Conservation (phyloP, 2,329 filamentous ascomycete genomes). For the Exophiala alcalophila region DNA sequence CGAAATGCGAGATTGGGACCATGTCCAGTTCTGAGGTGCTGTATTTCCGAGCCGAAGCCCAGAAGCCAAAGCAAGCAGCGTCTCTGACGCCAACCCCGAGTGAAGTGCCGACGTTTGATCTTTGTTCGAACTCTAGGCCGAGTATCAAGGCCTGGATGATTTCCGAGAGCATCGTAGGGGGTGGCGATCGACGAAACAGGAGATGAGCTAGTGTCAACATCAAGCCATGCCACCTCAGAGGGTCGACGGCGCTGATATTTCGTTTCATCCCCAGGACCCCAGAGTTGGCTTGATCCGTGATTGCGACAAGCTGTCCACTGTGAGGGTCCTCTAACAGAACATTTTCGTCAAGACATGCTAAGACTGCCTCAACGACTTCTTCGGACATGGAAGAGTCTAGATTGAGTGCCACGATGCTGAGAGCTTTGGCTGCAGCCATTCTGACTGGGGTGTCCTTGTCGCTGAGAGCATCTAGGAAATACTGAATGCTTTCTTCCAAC, state of each 20-base stretch:
- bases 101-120: slow-evolving; percentile 77
- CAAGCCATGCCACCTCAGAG: slow-evolving; percentile 86
- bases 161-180: slow-evolving; percentile 64
- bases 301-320: slow-evolving; percentile 40
- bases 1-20: slow-evolving; percentile 16
- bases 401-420: slow-evolving; percentile 81
- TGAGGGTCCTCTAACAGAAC: slow-evolving; percentile 53
- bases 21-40: slow-evolving; percentile 70
- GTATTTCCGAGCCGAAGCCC: slow-evolving; percentile 86
- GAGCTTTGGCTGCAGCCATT: slow-evolving; percentile 84
- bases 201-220: slow-evolving; percentile 84
- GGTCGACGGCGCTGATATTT: slow-evolving; percentile 72
- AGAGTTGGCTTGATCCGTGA: slow-evolving; percentile 35
- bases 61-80: slow-evolving; percentile 93
- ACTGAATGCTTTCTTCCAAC: slow-evolving; percentile 77
- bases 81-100: slow-evolving; percentile 89
- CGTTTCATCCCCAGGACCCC: slow-evolving; percentile 38
- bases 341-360: slow-evolving; percentile 64
- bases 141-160: slow-evolving; percentile 75
- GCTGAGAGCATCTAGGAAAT: slow-evolving; percentile 71
- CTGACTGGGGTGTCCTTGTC: slow-evolving; percentile 91
- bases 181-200: slow-evolving; percentile 78
- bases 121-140: slow-evolving; percentile 83
- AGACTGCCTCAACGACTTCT: slow-evolving; percentile 82
- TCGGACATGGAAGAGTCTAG: slow-evolving; percentile 75